phyloP scores from a whole-genome alignment of 1,284 basidiomycete genomes.

The Austroboletus rostrupii region DNA sequence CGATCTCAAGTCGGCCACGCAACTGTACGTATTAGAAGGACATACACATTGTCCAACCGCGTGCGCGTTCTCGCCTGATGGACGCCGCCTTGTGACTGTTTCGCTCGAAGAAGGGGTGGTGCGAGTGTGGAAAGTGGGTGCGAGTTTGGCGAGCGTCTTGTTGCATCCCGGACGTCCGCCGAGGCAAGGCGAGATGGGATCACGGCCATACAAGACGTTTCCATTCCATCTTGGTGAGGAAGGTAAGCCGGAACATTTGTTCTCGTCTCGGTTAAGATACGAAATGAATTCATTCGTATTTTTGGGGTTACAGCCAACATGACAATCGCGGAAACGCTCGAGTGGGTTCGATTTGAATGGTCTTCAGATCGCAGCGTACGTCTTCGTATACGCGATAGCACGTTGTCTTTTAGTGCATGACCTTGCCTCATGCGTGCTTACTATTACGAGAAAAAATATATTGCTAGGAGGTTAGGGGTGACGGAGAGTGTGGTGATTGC shows the following conservation, averaged over 20 bases:
- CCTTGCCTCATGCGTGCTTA: too few species aligned
- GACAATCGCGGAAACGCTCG: conserved; percentile 66
- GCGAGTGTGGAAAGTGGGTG: conserved; percentile 88
- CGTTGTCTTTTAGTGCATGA: conserved; percentile 79
- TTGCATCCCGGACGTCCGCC: conserved; percentile 91
- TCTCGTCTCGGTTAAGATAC: not conserved
- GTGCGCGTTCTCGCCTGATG: conserved; percentile 90
- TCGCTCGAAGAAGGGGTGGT: conserved; percentile 81
- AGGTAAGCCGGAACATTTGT: conserved; percentile 36
- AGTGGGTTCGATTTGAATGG: conserved; percentile 81
- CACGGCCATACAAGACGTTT: conserved; percentile 81
- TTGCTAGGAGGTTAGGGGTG: too few species aligned
- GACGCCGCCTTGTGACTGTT: conserved; percentile 82
- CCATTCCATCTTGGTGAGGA: conserved; percentile 69
- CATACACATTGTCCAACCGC: conserved; percentile 79
- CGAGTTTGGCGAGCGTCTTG: conserved; percentile 74
- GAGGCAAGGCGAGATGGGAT: conserved; percentile 78
- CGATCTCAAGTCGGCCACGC: conserved; percentile 92
- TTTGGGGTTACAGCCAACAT: conserved; percentile 50
- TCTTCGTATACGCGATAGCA: conserved; percentile 75
- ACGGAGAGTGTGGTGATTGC: too few species aligned
- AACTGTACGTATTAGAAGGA: conserved; percentile 91
- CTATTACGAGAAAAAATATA: too few species aligned
- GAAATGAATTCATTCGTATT: not conserved
- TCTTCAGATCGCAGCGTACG: conserved; percentile 75